phyloP scores from a whole-genome alignment of 257 asterid species.

The Fraxinus quadrangulata region DNA sequence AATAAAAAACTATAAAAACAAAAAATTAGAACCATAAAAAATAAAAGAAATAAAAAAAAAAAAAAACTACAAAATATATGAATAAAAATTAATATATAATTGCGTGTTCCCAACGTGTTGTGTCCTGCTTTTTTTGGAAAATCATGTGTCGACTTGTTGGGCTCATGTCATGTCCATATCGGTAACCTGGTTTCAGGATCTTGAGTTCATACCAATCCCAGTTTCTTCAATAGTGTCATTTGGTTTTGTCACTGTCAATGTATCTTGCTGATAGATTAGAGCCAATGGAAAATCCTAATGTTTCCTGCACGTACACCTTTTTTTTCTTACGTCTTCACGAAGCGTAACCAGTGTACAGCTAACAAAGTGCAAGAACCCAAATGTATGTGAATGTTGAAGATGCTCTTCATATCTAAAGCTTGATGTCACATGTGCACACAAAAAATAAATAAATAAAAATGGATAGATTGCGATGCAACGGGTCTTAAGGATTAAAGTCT shows the following conservation, averaged over 20 bases:
- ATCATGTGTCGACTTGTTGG: no score
- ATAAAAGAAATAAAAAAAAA: no score
- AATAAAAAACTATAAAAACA: no score
- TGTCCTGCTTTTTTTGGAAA: no score
- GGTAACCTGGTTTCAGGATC: neutral
- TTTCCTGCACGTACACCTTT: neutral
- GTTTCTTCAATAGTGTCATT: neutral
- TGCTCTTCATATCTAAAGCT: neutral
- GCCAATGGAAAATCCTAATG: neutral
- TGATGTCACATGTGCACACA: neutral
- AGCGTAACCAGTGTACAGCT: neutral
- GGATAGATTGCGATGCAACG: neutral
- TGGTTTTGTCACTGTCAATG: neutral
- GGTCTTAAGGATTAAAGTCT: neutral
- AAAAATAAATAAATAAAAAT: no score
- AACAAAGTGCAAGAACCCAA: neutral
- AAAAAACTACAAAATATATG: no score
- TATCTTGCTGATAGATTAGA: neutral
- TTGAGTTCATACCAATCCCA: neutral
- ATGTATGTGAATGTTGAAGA: neutral
- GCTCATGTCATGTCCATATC: no score
- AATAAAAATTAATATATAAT: no score
- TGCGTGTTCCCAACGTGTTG: no score
- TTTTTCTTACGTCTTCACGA: neutral
- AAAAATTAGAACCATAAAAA: no score